phyloP scores from a whole-genome alignment of 306 rosid species.

The Cucurbita argyrosperma region DNA sequence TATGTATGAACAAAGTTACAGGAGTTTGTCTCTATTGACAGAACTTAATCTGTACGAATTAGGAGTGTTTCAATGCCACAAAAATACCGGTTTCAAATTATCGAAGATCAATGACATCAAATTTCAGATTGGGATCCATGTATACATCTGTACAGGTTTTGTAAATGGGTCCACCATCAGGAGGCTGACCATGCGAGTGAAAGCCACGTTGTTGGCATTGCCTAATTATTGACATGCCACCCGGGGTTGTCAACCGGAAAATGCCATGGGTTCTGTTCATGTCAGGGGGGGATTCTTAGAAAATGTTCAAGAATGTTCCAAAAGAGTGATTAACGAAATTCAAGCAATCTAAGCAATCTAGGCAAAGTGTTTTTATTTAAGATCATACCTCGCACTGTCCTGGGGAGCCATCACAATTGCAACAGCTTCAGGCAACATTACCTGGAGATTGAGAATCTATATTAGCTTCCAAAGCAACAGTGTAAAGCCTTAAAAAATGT shows the following conservation, averaged over 20 bases:
- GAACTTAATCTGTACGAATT: conserved; percentile 1
- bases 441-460: conserved; percentile 26
- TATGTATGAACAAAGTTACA: background rate
- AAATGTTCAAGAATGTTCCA: background rate
- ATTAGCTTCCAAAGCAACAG: conserved; percentile 5
- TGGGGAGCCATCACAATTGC: conserved; percentile 97
- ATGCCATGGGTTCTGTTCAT: conserved; percentile 77
- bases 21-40: background rate
- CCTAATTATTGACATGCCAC: conserved; percentile 85
- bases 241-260: conserved; percentile 78
- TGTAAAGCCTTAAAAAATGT: background rate
- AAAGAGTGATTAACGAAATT: background rate
- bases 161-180: conserved; percentile 90
- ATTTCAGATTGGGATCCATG: conserved; percentile 68
- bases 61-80: background rate
- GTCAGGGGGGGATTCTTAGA: conserved; percentile 4
- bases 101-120: conserved; percentile 90
- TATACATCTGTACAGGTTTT: conserved; percentile 78
- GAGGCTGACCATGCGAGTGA: conserved; percentile 69
- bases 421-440: conserved; percentile 94
- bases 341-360: background rate
- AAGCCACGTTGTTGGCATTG: conserved; percentile 89
- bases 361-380: background rate
- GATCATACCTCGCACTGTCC: conserved; percentile 58
- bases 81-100: conserved; percentile 7